Evolutionary conservation across 2,329 filamentous ascomycete genomes (phyloP).

Genomic region (Sarocladium brachiariae): DNA sequence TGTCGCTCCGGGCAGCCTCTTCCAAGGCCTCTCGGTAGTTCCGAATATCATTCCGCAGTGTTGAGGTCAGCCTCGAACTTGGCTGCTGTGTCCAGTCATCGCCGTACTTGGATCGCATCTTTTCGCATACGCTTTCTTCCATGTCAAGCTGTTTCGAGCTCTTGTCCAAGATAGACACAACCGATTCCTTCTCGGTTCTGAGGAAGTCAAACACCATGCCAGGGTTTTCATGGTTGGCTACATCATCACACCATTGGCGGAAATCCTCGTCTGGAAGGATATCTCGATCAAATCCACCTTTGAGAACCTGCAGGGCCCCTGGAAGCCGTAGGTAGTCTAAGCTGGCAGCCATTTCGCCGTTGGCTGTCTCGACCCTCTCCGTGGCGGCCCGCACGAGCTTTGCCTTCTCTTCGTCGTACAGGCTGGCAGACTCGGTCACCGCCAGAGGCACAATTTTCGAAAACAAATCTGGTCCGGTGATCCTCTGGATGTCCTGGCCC

Average conservation of each 20-base stretch:
- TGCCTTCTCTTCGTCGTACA: conserved; percentile 98
- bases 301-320: conserved; percentile 80
- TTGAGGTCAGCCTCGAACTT: conserved; percentile 81
- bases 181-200: conserved; percentile 67
- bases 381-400: conserved; percentile 91
- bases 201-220: conserved; percentile 71
- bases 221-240: conserved; percentile 79
- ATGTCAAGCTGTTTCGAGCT: conserved; percentile 87
- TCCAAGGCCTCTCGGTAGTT: conserved; percentile 86
- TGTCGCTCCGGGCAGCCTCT: conserved; percentile 81
- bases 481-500: conserved; percentile 92
- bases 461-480: conserved; percentile 95
- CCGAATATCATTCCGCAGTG: conserved; percentile 76
- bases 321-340: conserved; percentile 90
- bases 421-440: conserved; percentile 90
- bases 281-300: conserved; percentile 88
- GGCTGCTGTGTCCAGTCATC: conserved; percentile 96
- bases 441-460: conserved; percentile 93
- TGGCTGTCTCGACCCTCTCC: conserved; percentile 85
- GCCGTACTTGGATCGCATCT: conserved; percentile 97
- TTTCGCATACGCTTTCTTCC: conserved; percentile 97
- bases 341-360: conserved; percentile 92
- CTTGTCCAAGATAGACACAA: conserved; percentile 65
- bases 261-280: conserved; percentile 87
- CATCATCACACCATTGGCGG: conserved; percentile 85